These are phyloP conservation scores for Boletus barrowsii DNA, from an alignment of 768 basidiomycete genomes.

Conservation along the genomic window DNA sequence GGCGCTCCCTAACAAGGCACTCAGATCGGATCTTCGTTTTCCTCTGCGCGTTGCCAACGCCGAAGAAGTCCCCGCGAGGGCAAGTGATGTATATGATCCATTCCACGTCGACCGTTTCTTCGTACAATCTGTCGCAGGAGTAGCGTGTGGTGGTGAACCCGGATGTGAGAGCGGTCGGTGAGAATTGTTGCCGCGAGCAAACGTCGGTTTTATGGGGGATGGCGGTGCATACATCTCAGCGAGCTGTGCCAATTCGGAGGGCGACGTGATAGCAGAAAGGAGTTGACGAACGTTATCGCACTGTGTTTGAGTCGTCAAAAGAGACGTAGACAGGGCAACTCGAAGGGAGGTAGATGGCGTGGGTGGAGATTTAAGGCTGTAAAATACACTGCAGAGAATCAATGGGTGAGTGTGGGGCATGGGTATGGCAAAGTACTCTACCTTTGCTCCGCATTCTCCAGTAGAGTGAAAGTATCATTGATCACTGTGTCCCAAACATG, in stretches of 20 bases:
- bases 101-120: slow-evolving; percentile 76
- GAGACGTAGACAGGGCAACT: slow-evolving; percentile 66
- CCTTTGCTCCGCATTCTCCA: slow-evolving; percentile 73
- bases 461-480: slow-evolving; percentile 58
- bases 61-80: slow-evolving; percentile 43
- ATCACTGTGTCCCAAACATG: slow-evolving; percentile 73
- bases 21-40: slow-evolving; percentile 55
- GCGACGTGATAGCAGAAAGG: slow-evolving; percentile 71
- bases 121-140: slow-evolving; percentile 21
- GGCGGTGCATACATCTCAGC: slow-evolving; percentile 88
- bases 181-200: slow-evolving; percentile 24
- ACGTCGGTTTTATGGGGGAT: slow-evolving; percentile 43
- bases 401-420: background rate
- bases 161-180: slow-evolving; percentile 47
- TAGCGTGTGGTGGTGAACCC: slow-evolving; percentile 21
- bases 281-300: slow-evolving; percentile 80
- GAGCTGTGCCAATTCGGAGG: slow-evolving; percentile 69
- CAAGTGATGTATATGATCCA: slow-evolving; percentile 56
- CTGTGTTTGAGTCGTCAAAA: slow-evolving; percentile 74
- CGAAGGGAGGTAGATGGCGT: slow-evolving; percentile 43
- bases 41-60: slow-evolving; percentile 44
- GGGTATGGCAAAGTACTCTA: slow-evolving; percentile 28
- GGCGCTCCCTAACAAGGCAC: slow-evolving; percentile 40
- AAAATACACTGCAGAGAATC: slow-evolving; percentile 30
- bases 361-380: slow-evolving; percentile 41